A percentile compares a stretch with the other conserved stretches of the same genome.
phyloP scores from a whole-genome alignment of 2,329 filamentous ascomycete species.

The Alternaria rosae region DNA sequence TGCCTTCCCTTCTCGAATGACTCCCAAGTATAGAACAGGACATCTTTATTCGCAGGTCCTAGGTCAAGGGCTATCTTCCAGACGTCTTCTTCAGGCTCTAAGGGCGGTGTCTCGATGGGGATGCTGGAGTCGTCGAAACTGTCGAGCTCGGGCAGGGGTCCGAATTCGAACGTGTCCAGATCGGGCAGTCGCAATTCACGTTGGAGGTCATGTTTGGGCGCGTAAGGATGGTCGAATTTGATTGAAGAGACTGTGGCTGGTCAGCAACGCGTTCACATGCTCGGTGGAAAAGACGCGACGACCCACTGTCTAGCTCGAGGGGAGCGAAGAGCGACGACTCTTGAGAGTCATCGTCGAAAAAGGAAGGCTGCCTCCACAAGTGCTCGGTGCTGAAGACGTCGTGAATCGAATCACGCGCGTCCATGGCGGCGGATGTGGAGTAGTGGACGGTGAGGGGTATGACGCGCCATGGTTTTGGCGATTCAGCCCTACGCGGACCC shows the following conservation, averaged over 20 bases:
- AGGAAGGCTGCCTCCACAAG: conserved; percentile 65
- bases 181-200: conserved; percentile 49
- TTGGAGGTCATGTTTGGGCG: conserved; percentile 44
- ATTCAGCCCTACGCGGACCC: conserved; percentile 39
- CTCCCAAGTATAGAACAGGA: conserved; percentile 72
- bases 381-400: conserved; percentile 70
- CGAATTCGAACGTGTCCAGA: conserved; percentile 52
- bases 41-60: conserved; percentile 39
- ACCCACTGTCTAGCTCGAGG: conserved; percentile 47
- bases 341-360: conserved; percentile 39
- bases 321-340: conserved; percentile 44
- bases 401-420: conserved; percentile 54
- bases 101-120: conserved; percentile 33
- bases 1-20: conserved; percentile 61
- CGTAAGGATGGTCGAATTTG: conserved; percentile 51
- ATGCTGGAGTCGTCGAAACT: conserved; percentile 42
- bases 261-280: conserved; percentile 25
- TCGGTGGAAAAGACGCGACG: conserved; percentile 29
- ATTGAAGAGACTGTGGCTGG: conserved; percentile 42
- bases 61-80: conserved; percentile 50
- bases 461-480: conserved; percentile 36
- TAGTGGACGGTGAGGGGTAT: conserved; percentile 32
- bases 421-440: conserved; percentile 21
- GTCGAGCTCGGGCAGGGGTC: conserved; percentile 45
- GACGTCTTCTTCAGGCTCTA: conserved; percentile 46